Conservation (phyloP, 495 filamentous ascomycete species). For the Penicillium tannophilum region DNA sequence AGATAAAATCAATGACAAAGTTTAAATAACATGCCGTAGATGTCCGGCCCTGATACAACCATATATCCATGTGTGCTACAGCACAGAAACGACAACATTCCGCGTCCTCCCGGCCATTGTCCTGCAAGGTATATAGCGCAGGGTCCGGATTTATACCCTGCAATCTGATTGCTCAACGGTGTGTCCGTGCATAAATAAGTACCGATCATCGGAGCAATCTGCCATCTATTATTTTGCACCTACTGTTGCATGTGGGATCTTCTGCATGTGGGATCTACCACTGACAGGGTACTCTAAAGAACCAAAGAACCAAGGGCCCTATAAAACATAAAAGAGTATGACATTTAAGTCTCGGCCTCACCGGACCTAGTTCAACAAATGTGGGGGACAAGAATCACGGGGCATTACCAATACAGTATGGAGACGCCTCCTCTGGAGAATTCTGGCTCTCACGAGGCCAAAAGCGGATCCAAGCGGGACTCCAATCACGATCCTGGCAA, state of each 20-base stretch:
- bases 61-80: no score
- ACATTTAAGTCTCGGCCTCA: constrained; percentile 1
- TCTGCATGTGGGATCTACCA: background rate
- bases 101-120: background rate
- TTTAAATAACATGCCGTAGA: background rate
- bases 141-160: background rate
- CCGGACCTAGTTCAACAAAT: background rate
- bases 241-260: background rate
- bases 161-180: constrained; percentile 1
- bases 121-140: background rate
- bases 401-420: background rate
- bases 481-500: constrained; percentile 21
- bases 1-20: background rate
- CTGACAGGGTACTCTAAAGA: background rate
- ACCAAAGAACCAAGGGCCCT: background rate
- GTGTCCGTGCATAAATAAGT: background rate
- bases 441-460: constrained; percentile 11
- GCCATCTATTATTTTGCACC: background rate
- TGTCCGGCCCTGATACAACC: background rate
- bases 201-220: background rate
- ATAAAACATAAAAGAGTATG: background rate
- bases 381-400: constrained; percentile 18
- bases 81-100: no score
- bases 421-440: constrained; percentile 1
- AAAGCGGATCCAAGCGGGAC: constrained; percentile 11